A percentile compares a stretch with the other conserved stretches of the same genome.
Conservation (phyloP, 2,329 filamentous ascomycete species). For the Pseudocercospora vitis region DNA sequence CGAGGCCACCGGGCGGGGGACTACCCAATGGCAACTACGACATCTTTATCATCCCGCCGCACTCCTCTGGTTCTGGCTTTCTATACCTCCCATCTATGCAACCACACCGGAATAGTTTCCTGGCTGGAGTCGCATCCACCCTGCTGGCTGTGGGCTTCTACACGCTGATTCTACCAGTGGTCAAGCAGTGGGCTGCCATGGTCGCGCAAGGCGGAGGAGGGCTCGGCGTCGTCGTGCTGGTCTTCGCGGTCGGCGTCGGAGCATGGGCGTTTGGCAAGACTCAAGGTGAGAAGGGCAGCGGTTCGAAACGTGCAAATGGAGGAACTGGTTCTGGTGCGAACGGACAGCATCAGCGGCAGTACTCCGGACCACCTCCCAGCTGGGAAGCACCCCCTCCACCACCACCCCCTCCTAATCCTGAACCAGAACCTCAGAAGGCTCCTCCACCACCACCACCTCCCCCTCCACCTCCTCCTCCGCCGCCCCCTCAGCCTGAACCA, state of each 20-base stretch:
- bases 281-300: conserved; percentile 53
- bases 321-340: conserved; percentile 37
- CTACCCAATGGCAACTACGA: conserved; percentile 90
- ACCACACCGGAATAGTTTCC: conserved; percentile 85
- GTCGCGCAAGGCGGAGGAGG: conserved; percentile 69
- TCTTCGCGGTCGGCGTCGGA: conserved; percentile 70
- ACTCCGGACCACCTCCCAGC: conserved; percentile 30
- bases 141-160: conserved; percentile 72
- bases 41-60: conserved; percentile 93
- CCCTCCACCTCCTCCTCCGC: conserved; percentile 16
- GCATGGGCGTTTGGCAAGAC: conserved; percentile 75
- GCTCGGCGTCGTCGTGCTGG: conserved; percentile 69
- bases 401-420: conserved; percentile 11
- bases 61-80: conserved; percentile 85
- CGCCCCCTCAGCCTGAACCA: conserved; percentile 22
- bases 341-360: conserved; percentile 31
- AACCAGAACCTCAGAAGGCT: conserved; percentile 10
- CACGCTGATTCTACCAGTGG: conserved; percentile 69
- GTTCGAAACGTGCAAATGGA: conserved; percentile 26
- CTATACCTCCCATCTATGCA: conserved; percentile 89
- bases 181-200: conserved; percentile 70
- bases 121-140: conserved; percentile 79
- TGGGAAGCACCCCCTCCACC: conserved; percentile 6
- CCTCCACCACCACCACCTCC: conserved; percentile 21
- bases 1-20: conserved; percentile 63